Percentiles rank a stretch among this genome's conserved stretches.
phyloP scores from a whole-genome alignment of 805 yeast species.

The Cyberlindnera euphorbiae region DNA sequence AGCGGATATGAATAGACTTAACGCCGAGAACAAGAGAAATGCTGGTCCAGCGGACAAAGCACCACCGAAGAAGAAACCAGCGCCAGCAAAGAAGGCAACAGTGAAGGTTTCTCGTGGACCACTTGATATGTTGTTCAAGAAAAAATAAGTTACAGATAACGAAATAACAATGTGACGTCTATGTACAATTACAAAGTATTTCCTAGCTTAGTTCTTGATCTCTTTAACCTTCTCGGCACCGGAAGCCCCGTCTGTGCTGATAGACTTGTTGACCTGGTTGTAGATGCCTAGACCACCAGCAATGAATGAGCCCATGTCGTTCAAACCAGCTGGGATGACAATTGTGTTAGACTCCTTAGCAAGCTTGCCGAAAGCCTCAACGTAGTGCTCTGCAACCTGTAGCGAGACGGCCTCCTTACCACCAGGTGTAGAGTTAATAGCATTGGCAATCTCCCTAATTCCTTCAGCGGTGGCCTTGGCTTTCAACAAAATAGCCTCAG shows the following conservation, averaged over 20 bases:
- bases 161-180: no score
- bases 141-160: slow-evolving; percentile 20
- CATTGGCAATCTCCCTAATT: slow-evolving; percentile 56
- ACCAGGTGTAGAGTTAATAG: slow-evolving; percentile 63
- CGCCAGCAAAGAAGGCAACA: slow-evolving; percentile 31
- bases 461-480: slow-evolving; percentile 76
- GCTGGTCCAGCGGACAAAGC: slow-evolving; percentile 18
- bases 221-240: slow-evolving; percentile 9
- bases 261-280: slow-evolving; percentile 41
- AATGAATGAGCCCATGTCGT: slow-evolving; percentile 69
- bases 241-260: slow-evolving; percentile 2
- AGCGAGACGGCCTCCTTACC: slow-evolving; percentile 73
- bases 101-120: slow-evolving; percentile 63
- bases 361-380: slow-evolving; percentile 73
- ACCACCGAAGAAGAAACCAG: slow-evolving; percentile 24
- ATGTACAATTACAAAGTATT: no score
- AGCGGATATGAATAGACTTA: slow-evolving; percentile 24
- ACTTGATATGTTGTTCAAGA: slow-evolving; percentile 58
- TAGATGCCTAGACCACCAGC: slow-evolving; percentile 74
- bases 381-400: slow-evolving; percentile 80
- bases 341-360: slow-evolving; percentile 81
- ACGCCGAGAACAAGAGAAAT: slow-evolving; percentile 15
- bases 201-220: slow-evolving; percentile 2
- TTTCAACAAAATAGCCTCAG: slow-evolving; percentile 58
- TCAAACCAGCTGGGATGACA: slow-evolving; percentile 70